These are phyloP conservation scores for Ophiostoma pallidulum DNA, from an alignment of 2,329 filamentous ascomycete species.

Conservation along the genomic window DNA sequence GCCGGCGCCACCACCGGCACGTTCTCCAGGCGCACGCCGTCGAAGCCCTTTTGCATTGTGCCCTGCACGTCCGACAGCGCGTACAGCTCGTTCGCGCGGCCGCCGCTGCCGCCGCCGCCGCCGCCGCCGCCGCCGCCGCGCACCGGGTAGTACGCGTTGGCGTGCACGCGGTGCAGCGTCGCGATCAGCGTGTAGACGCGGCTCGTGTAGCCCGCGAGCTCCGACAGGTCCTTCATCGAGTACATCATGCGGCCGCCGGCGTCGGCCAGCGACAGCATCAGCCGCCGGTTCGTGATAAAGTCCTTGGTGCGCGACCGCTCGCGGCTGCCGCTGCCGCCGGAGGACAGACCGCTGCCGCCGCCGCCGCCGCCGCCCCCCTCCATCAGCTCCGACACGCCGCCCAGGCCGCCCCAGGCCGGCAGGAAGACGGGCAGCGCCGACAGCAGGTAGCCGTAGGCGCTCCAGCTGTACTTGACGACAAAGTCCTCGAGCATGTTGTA, in stretches of 20 bases:
- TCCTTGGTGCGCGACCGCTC: slow-evolving; percentile 91
- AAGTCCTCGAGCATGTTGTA: slow-evolving; percentile 99
- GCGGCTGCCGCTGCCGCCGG: slow-evolving; percentile 40
- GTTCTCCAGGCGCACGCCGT: slow-evolving; percentile 85
- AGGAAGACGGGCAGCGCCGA: slow-evolving; percentile 90
- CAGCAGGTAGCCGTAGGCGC: slow-evolving; percentile 89
- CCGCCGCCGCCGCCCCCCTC: slow-evolving; percentile 21
- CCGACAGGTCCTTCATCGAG: slow-evolving; percentile 94
- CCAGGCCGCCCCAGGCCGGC: slow-evolving; percentile 83
- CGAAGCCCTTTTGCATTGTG: slow-evolving; percentile 88
- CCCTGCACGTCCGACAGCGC: slow-evolving; percentile 88
- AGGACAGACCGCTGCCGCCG: too few species aligned
- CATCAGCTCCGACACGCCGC: slow-evolving; percentile 59
- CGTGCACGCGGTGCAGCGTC: slow-evolving; percentile 86
- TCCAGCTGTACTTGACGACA: slow-evolving; percentile 97
- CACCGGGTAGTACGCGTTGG: slow-evolving; percentile 66
- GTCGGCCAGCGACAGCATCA: slow-evolving; percentile 95
- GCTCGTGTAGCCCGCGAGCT: slow-evolving; percentile 91
- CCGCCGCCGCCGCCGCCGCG: slow-evolving; percentile 42
- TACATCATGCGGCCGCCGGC: slow-evolving; percentile 99
- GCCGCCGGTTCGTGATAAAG: slow-evolving; percentile 96
- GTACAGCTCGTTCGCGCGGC: slow-evolving; percentile 64
- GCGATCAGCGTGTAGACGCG: slow-evolving; percentile 93
- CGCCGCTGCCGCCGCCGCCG: neutral
- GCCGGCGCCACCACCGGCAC: slow-evolving; percentile 86